Conservation (phyloP, 2,329 filamentous ascomycete species). For the Xylariaceae sp. region DNA sequence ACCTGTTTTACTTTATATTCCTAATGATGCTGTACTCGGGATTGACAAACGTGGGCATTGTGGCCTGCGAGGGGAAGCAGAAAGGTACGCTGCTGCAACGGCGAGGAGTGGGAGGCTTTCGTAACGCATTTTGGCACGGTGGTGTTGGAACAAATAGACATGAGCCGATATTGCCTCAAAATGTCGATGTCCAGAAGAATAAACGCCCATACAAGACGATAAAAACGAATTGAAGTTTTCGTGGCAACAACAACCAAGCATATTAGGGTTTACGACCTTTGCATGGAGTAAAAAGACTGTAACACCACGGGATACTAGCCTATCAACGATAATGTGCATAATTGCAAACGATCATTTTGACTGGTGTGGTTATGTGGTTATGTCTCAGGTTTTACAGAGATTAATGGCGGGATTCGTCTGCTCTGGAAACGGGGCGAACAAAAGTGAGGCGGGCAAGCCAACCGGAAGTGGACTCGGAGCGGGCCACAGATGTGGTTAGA, state of each 20-base stretch:
- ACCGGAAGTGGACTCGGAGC: constrained; percentile 35
- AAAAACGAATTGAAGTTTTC: constrained; percentile 8
- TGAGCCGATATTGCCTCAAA: constrained; percentile 1
- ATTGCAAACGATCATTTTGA: constrained; percentile 18
- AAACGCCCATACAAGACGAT: background rate
- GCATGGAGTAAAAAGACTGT: constrained; percentile 18
- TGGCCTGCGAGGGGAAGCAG: background rate
- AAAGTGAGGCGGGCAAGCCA: constrained; percentile 41
- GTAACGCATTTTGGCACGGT: constrained; percentile 3
- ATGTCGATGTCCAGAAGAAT: background rate
- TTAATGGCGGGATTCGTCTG: constrained; percentile 23
- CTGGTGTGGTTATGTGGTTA: constrained; percentile 6
- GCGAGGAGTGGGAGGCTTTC: background rate
- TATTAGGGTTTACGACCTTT: constrained; percentile 17
- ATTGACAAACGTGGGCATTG: too few relatives aligned
- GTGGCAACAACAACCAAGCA: constrained; percentile 8
- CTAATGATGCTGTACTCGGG: background rate
- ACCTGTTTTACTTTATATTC: background rate
- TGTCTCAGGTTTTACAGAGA: constrained; percentile 17
- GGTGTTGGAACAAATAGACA: background rate
- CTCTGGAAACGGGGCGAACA: constrained; percentile 36
- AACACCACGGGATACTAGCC: constrained; percentile 19
- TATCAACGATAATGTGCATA: constrained; percentile 17
- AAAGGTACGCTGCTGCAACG: background rate
- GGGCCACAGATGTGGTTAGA: constrained; percentile 30